Base-by-base conservation (phyloP, 768 basidiomycete species). In the Auriscalpium vulgare region DNA sequence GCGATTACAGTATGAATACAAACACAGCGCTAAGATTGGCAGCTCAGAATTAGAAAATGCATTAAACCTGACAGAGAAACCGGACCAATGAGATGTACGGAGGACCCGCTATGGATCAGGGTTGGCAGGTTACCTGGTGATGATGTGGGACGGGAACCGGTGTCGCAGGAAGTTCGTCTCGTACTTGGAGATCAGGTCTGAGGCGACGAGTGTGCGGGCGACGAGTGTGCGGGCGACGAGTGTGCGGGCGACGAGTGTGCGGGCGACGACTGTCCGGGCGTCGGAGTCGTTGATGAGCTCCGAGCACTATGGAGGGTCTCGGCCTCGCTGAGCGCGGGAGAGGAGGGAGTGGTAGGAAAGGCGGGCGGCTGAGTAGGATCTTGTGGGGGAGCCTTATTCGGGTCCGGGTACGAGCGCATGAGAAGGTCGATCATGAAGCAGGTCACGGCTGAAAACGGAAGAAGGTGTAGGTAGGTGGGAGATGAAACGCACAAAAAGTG, bases 41-140 rank as follows among this genome's bases (percentile, higher is more conserved):
- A 29, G 29, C 29, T 29, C 29, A 7, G 29, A 29, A 29, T 29
- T 29, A 7, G 29, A 5, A 29, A 29, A 29, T 1, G 65, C 69
- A 57, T 66, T 55, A 75, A 75, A 78, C 61, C 74, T 68, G 7
- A 8, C 34, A 59, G 74, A 74, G 55, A 78, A 73, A 29, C 7
- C 7, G 52, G 68, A 64, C 59, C 73, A 74, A 47, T 63, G 62
- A 59, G 68, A 72, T 65, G 74, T 72, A 37, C 73, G 73, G 23
- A 62, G 65, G 48, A 66, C 52, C 78, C 78, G 59, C 56, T 49
- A 36, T 70, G 69, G 63, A 73, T 50, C 16, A 59, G 49, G 48
- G 34, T 55, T 59, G 57, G 61, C 35, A 50, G 37, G 60, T 46
- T 37, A 2, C 57, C 59, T 37, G 55, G 61, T 36, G 54, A 7